Percentiles rank a stretch among this genome's conserved stretches.
These are phyloP conservation scores for Tylopilus balloui DNA, from an alignment of 768 basidiomycete genomes.

Conservation along the genomic window DNA sequence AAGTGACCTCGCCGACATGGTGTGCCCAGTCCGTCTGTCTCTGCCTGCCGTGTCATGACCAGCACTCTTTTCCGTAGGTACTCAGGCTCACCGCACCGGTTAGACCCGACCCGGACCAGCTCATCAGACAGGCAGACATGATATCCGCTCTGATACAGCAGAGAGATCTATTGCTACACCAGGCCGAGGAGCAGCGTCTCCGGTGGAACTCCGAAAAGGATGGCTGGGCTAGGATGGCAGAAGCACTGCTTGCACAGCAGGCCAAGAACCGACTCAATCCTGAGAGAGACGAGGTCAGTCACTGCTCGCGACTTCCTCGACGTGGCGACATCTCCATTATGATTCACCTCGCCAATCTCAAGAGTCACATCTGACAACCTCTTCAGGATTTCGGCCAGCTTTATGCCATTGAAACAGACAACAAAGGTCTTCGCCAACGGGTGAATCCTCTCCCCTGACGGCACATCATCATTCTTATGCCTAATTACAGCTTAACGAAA, in stretches of 20 bases:
- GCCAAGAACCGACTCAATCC: constrained; percentile 36
- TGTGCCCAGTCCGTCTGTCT: constrained; percentile 29
- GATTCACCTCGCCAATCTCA: neutral
- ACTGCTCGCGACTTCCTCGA: neutral
- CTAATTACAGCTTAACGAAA: constrained; percentile 49
- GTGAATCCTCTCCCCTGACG: constrained; percentile 33
- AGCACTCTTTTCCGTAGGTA: constrained; percentile 36
- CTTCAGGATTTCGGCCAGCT: constrained; percentile 54
- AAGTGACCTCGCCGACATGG: constrained; percentile 56
- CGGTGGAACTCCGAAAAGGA: constrained; percentile 61
- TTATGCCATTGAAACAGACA: constrained; percentile 55
- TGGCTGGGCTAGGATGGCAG: constrained; percentile 62
- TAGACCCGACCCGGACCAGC: constrained; percentile 41
- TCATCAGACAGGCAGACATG: constrained; percentile 56
- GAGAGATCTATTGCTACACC: constrained; percentile 50
- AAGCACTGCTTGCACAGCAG: constrained; percentile 54
- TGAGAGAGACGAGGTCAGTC: constrained; percentile 41
- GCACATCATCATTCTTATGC: constrained; percentile 2
- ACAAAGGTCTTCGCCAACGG: constrained; percentile 55
- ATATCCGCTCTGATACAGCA: constrained; percentile 55
- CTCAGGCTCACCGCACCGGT: constrained; percentile 41
- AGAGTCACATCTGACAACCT: constrained; percentile 13
- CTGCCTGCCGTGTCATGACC: neutral
- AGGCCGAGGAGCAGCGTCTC: constrained; percentile 53
- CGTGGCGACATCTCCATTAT: neutral